These are phyloP conservation scores for Santalum album DNA, from an alignment of 164 flowering plant species.

Conservation along the genomic window DNA sequence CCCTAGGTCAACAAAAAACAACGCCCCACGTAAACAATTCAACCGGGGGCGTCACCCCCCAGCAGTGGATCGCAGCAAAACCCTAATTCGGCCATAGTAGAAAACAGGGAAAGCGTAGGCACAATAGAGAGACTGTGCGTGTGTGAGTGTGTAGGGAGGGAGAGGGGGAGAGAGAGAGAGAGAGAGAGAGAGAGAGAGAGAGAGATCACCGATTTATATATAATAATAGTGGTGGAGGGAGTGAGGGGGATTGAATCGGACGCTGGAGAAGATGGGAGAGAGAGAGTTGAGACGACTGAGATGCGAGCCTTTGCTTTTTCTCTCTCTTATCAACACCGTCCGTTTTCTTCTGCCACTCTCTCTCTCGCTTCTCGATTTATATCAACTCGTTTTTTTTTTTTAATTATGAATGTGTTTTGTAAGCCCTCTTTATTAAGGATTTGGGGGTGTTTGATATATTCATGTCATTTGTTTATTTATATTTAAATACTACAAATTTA, in stretches of 20 bases:
- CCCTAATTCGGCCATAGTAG: neutral
- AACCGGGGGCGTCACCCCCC: no score
- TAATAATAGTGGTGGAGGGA: neutral
- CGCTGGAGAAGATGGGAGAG: constrained; percentile 25
- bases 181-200: neutral
- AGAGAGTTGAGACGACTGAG: constrained; percentile 23
- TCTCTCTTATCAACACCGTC: constrained; percentile 15
- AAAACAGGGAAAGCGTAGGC: neutral
- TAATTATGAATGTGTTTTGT: no score
- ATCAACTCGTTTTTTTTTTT: no score
- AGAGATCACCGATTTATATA: neutral
- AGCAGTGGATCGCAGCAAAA: neutral
- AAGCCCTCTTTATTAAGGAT: no score
- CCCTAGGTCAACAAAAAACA: neutral
- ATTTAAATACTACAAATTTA: no score
- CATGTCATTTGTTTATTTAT: no score
- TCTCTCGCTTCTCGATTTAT: neutral
- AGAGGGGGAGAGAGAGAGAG: neutral
- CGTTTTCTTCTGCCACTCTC: neutral
- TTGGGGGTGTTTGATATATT: no score
- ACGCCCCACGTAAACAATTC: no score
- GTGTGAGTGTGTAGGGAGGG: no score
- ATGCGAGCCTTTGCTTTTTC: constrained; percentile 13
- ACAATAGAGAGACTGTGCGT: no score
- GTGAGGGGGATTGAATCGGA: constrained; percentile 18